phyloP scores from a whole-genome alignment of 495 filamentous ascomycete species.

The Lepraria neglecta region DNA sequence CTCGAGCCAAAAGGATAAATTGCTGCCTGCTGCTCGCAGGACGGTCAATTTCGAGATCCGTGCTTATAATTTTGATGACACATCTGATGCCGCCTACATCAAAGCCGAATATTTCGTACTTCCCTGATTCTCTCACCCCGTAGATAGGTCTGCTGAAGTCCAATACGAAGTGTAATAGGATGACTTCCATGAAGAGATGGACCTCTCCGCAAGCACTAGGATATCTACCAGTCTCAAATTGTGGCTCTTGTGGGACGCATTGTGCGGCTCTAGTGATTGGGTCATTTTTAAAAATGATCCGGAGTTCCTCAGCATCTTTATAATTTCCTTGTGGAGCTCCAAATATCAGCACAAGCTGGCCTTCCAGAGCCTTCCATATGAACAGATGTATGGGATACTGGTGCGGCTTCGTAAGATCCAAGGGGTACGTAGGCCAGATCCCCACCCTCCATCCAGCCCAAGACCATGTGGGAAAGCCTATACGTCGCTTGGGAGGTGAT shows the following conservation, averaged over 20 bases:
- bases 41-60: neutral
- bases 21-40: neutral
- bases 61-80: neutral
- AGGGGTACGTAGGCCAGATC: neutral
- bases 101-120: neutral
- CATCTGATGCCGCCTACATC: neutral
- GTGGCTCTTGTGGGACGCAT: neutral
- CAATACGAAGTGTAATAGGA: neutral
- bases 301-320: neutral
- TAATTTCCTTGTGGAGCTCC: neutral
- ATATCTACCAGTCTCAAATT: neutral
- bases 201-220: neutral
- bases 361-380: neutral
- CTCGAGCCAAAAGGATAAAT: neutral
- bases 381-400: neutral
- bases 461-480: neutral
- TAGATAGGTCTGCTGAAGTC: neutral
- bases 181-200: neutral
- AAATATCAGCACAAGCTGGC: neutral
- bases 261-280: neutral
- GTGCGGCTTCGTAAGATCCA: neutral
- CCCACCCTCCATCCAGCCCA: neutral
- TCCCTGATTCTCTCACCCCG: no score
- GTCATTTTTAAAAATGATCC: neutral
- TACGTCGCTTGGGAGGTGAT: neutral